phyloP scores from a whole-genome alignment of 2,329 filamentous ascomycete species.

The Fusarium protoensiforme region DNA sequence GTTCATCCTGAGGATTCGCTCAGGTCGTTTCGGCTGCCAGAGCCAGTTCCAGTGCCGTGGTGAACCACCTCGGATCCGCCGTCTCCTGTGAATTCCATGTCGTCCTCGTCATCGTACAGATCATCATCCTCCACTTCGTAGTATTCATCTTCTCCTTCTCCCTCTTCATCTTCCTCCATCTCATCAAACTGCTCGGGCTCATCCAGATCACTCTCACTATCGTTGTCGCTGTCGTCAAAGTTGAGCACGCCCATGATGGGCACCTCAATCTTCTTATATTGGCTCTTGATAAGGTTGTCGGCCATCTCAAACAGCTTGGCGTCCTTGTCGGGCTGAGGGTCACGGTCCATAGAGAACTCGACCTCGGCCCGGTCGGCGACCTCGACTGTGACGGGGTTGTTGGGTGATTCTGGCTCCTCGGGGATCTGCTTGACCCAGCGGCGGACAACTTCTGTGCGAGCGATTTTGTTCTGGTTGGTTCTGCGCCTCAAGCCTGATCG shows the following conservation, averaged over 20 bases:
- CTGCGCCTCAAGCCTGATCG: constrained; percentile 51
- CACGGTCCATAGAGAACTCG: constrained; percentile 55
- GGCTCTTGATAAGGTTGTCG: constrained; percentile 60
- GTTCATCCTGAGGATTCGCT: constrained; percentile 43
- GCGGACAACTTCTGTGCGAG: constrained; percentile 54
- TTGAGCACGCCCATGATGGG: constrained; percentile 57
- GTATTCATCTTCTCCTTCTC: constrained; percentile 41
- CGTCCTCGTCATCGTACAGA: constrained; percentile 39
- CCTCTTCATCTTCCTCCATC: constrained; percentile 42
- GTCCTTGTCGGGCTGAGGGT: constrained; percentile 54
- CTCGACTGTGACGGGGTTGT: constrained; percentile 38
- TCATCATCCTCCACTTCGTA: constrained; percentile 44
- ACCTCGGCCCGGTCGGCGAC: constrained; percentile 52
- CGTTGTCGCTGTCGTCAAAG: constrained; percentile 58
- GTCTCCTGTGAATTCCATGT: constrained; percentile 42
- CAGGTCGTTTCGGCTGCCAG: constrained; percentile 38
- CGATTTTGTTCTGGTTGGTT: constrained; percentile 47
- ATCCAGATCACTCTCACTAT: constrained; percentile 49
- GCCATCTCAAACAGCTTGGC: constrained; percentile 56
- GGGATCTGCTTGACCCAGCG: constrained; percentile 57
- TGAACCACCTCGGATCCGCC: constrained; percentile 42
- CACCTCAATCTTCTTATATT: constrained; percentile 58
- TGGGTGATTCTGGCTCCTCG: constrained; percentile 47
- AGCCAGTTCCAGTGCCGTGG: constrained; percentile 42
- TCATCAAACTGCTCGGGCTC: constrained; percentile 42